A percentile compares a stretch with the other conserved stretches of the same genome.
These are phyloP conservation scores for Bruguiera parviflora DNA, from an alignment of 345 rosid species.

Conservation along the genomic window DNA sequence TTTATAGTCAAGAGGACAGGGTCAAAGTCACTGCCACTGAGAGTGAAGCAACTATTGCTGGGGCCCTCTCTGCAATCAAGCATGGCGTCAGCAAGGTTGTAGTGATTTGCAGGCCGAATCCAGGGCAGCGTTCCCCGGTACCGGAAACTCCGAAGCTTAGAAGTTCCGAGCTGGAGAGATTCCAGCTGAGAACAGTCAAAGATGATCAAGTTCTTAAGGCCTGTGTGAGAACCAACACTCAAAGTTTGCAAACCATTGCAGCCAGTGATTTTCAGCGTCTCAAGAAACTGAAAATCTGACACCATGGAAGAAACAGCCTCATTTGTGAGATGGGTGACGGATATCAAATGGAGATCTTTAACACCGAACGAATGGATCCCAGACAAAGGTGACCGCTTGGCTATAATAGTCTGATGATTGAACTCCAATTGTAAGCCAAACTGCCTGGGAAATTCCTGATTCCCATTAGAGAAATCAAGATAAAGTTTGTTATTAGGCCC, in stretches of 20 bases:
- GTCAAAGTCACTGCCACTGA: slow-evolving; percentile 25
- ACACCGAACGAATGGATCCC: slow-evolving; percentile 29
- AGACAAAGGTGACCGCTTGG: slow-evolving; percentile 15
- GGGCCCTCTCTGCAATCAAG: slow-evolving; percentile 55
- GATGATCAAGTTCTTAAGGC: slow-evolving; percentile 46
- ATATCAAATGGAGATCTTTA: slow-evolving; percentile 39
- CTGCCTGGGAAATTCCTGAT: slow-evolving; percentile 16
- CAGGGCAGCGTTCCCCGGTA: slow-evolving; percentile 42
- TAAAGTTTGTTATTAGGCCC: slow-evolving; percentile 42
- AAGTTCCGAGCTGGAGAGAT: slow-evolving; percentile 37
- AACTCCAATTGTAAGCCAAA: slow-evolving; percentile 40
- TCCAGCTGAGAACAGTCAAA: slow-evolving; percentile 36
- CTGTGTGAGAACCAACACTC: slow-evolving; percentile 39
- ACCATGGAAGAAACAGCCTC: slow-evolving; percentile 47
- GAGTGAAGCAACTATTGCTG: slow-evolving; percentile 7
- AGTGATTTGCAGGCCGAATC: slow-evolving; percentile 46
- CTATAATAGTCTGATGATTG: slow-evolving; percentile 16
- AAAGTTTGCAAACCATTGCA: slow-evolving; percentile 42
- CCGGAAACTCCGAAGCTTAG: slow-evolving; percentile 39
- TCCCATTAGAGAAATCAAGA: slow-evolving; percentile 37
- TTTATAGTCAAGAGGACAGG: slow-evolving; percentile 49
- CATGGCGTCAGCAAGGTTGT: slow-evolving; percentile 46
- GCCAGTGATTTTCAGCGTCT: slow-evolving; percentile 43
- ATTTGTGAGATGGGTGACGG: slow-evolving; percentile 39
- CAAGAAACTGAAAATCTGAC: slow-evolving; percentile 39